phyloP scores from a whole-genome alignment of 164 flowering plant genomes.

The Liquidambar formosana region DNA sequence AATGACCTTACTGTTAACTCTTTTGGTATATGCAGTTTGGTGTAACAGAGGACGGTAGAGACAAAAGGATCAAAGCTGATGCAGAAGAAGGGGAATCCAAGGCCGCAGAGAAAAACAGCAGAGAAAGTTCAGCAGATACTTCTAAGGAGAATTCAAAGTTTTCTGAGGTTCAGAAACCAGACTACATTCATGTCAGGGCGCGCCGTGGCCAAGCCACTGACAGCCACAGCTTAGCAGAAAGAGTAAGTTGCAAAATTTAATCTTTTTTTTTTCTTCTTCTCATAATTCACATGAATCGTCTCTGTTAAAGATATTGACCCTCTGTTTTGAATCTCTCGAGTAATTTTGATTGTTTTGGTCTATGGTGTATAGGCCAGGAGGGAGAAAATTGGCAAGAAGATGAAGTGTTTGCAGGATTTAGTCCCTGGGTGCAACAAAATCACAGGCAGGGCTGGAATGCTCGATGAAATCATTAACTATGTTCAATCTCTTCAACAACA shows the following conservation, averaged over 20 bases:
- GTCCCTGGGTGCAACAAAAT: conserved; percentile 98
- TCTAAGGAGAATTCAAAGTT: conserved; percentile 71
- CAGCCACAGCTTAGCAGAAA: conserved; percentile 96
- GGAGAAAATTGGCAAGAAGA: conserved; percentile 95
- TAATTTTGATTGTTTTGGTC: too few species aligned
- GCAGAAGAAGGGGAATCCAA: conserved; percentile 60
- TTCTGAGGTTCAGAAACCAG: conserved; percentile 71
- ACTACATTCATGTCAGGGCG: conserved; percentile 94
- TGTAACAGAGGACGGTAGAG: conserved; percentile 37
- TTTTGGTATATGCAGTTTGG: conserved; percentile 29
- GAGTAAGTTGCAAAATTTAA: conserved; percentile 42
- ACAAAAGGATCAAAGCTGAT: conserved; percentile 56
- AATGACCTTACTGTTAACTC: too few species aligned
- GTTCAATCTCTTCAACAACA: conserved; percentile 95
- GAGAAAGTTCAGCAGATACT: conserved; percentile 48
- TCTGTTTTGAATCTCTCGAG: not conserved
- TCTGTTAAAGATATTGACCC: not conserved
- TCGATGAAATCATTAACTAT: conserved; percentile 94
- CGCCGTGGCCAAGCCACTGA: conserved; percentile 98
- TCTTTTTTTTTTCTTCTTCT: too few species aligned
- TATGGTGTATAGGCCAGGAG: conserved; percentile 70
- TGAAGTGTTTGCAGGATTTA: conserved; percentile 88
- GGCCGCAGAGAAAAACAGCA: conserved; percentile 43
- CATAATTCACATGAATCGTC: too few species aligned
- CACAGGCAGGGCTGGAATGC: conserved; percentile 97